Evolutionary conservation across 192 early-diverging fungal species (phyloP).

Genomic region (Coemansia sp.): DNA sequence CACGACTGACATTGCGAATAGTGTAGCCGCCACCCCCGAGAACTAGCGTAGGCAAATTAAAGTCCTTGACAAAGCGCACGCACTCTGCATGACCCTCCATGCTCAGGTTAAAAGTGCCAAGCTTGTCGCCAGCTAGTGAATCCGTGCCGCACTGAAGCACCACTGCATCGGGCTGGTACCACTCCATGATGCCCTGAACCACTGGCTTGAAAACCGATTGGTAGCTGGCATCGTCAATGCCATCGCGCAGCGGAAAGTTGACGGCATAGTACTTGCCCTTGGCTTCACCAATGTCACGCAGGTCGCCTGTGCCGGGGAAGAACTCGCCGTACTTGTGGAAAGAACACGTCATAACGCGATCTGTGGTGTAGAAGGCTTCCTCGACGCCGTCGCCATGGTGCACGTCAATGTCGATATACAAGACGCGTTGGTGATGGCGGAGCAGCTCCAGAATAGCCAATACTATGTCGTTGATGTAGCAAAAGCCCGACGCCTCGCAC

Average conservation of each 20-base stretch:
- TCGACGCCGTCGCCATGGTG: conserved; percentile 99
- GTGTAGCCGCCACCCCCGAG: conserved; percentile 98
- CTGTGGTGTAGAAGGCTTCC: conserved; percentile 98
- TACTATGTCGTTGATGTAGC: conserved; percentile 99
- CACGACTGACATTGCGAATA: conserved; percentile 90
- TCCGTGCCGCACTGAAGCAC: conserved; percentile 98
- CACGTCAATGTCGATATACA: conserved; percentile 98
- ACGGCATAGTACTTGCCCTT: conserved; percentile 92
- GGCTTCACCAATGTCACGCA: conserved; percentile 90
- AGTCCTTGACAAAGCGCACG: conserved; percentile 87
- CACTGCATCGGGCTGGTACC: conserved; percentile 87
- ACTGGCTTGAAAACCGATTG: conserved; percentile 87
- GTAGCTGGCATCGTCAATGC: conserved; percentile 92
- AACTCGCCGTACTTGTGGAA: conserved; percentile 99
- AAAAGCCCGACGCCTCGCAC: conserved; percentile 94
- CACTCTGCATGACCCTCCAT: conserved; percentile 94
- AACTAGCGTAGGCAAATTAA: conserved; percentile 89
- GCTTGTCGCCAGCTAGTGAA: conserved; percentile 87
- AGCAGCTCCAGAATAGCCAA: conserved; percentile 90
- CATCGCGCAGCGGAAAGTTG: conserved; percentile 94
- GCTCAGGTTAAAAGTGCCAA: conserved; percentile 93
- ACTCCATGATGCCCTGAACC: conserved; percentile 85
- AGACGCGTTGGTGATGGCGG: conserved; percentile 82
- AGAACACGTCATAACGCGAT: conserved; percentile 98
- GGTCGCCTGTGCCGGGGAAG: conserved; percentile 97